Conservation (phyloP, 352 stramenopile genomes). For the Phytophthora syringae region DNA sequence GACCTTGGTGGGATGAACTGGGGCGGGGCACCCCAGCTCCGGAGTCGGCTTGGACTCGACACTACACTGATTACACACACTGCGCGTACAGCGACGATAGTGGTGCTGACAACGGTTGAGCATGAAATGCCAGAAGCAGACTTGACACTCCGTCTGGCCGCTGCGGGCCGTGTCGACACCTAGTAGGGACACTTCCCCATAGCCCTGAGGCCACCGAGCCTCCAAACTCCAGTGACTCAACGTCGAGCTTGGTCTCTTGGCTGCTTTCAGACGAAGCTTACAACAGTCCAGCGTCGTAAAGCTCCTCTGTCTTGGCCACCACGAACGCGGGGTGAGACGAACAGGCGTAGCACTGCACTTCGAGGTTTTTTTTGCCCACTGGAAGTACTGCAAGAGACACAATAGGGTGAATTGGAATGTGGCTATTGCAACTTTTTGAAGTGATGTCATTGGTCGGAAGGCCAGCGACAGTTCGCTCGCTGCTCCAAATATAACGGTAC, state of each 20-base stretch:
- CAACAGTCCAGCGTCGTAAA: no score
- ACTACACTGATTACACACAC: slow-evolving; percentile 86
- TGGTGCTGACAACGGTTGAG: slow-evolving; percentile 83
- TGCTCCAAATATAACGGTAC: background rate
- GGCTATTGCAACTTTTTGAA: no score
- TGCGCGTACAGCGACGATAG: slow-evolving; percentile 85
- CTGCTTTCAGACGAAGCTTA: no score
- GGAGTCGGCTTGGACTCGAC: slow-evolving; percentile 85
- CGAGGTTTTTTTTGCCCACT: no score
- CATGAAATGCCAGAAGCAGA: slow-evolving; percentile 90
- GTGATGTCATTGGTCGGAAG: background rate
- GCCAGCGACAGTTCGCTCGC: background rate
- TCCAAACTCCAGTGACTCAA: no score
- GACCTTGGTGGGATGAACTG: slow-evolving; percentile 86
- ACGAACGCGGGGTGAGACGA: no score
- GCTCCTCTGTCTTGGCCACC: no score
- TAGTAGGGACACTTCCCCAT: slow-evolving; percentile 35
- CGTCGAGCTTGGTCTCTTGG: no score
- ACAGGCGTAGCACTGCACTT: no score
- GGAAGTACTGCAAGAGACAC: no score
- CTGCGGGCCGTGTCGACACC: slow-evolving; percentile 78
- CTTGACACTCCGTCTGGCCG: slow-evolving; percentile 87
- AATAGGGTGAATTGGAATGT: no score
- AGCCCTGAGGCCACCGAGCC: no score
- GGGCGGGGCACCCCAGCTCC: slow-evolving; percentile 77